Base-by-base conservation (phyloP, 305 asterid species). In the Andrographis paniculata region DNA sequence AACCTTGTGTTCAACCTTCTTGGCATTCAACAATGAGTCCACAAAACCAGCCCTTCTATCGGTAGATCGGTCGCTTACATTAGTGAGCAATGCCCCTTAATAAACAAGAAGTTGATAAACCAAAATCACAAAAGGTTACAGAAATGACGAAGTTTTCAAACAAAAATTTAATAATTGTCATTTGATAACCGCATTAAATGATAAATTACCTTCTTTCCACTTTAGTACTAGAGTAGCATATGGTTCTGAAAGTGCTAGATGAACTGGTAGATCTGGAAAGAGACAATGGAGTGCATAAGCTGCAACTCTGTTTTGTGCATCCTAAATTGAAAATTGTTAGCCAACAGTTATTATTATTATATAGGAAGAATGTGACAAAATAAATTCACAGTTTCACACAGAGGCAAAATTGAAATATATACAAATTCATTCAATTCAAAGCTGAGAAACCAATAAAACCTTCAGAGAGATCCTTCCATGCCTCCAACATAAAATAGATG, bases 261-360 rank as follows among this genome's bases (percentile, higher is more conserved):
- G 86, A 65, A 85, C 82, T 20, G 98, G 96, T 48, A 89, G 72
- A 67, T 82, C 96, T 42, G 92, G 82, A 70, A 85, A 89, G 60
- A 89, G 79, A 55, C 57, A 61, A 74, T 82, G 63, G 48, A 89
- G 91, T 13, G 96, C 96, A 73, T 82, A 83, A 13, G 94, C 87
- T 52, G 98, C 98, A 58, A 89, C 96, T 65, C 75, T 72, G 62
- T 89, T 89, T 61, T 89, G 98, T 41, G 84, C 78, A 60, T 89
- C 95, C 98, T 89, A 78, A 16, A 57, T 53, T 47, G 55, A 35
- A 55, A 62, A 28, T 24, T 2, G 50, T 46, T 14, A 36, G 41
- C 22, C 22, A n/a, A 48, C 36, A 50, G 55, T 35, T 48, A 59
- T n/a, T n/a, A n/a, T n/a, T n/a, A n/a, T n/a, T n/a, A n/a, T 51